These are phyloP conservation scores for Sonneratia alba DNA, from an alignment of 345 rosid genomes.

Conservation along the genomic window DNA sequence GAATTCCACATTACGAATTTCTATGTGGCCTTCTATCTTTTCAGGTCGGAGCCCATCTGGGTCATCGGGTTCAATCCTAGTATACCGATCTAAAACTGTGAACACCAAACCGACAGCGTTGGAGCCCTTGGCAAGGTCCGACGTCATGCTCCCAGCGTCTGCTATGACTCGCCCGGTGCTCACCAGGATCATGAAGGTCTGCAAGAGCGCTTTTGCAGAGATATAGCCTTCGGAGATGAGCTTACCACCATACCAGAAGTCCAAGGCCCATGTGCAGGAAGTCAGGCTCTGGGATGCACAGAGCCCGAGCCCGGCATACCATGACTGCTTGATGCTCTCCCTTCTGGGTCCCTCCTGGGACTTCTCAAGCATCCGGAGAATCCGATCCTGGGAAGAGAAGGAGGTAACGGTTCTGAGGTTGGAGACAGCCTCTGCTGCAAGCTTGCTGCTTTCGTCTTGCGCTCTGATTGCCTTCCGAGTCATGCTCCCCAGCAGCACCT, in stretches of 20 bases:
- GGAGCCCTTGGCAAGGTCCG: conserved; percentile 50
- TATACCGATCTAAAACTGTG: conserved; percentile 42
- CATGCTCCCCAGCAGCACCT: conserved; percentile 38
- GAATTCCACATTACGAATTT: conserved; percentile 36
- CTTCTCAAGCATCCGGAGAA: conserved; percentile 28
- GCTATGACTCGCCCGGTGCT: conserved; percentile 63
- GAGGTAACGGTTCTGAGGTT: conserved; percentile 32
- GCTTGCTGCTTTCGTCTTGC: conserved; percentile 53
- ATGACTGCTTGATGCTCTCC: conserved; percentile 38
- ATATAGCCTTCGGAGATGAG: conserved; percentile 42
- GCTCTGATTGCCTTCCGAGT: conserved; percentile 48
- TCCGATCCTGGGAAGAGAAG: conserved; percentile 32
- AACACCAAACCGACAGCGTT: conserved; percentile 45
- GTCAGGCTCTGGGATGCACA: conserved; percentile 31
- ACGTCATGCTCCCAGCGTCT: conserved; percentile 64
- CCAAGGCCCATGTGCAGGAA: conserved; percentile 42
- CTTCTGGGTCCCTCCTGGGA: conserved; percentile 32
- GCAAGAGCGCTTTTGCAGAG: conserved; percentile 33
- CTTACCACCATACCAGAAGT: conserved; percentile 68
- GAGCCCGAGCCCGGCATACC: conserved; percentile 38
- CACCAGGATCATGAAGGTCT: conserved; percentile 56
- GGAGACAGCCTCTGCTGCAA: conserved; percentile 52
- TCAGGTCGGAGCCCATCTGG: conserved; percentile 33
- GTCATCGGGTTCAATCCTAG: conserved; percentile 48
- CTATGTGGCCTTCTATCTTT: conserved; percentile 35